Evolutionary conservation across 257 asterid species (phyloP), one percentile per base, ranked within the genome.

Genomic region (Fraxinus quadrangulata): DNA sequence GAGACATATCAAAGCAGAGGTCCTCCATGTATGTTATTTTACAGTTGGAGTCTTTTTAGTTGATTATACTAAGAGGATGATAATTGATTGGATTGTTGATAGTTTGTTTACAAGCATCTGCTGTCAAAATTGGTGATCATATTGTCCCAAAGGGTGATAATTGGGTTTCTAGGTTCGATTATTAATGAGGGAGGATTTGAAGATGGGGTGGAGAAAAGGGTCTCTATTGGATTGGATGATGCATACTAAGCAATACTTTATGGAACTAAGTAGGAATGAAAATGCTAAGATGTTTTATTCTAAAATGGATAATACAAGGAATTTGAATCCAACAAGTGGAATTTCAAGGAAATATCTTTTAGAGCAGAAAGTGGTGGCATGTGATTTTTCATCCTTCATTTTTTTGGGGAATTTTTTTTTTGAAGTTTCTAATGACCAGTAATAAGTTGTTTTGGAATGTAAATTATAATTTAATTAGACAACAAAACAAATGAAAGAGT

Each of bases 101-200:
- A 1, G 23, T 1, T 54, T n/a, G 9, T 56, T 56, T 21, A 56
- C 7, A 3, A 19, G 28, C 28, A 21, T 56, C 24, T 19, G 9
- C 66, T 8, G 14, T 61, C 33, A 61, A 1, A 61, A 61, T 61
- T 31, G 68, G 24, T 61, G 26, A 61, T 61, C 33, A 12, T 61
- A 23, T 61, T 24, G 33, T 61, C 68, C 68, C 68, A 24, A 59
- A 61, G 68, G 68, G 33, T 23, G 68, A 61, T 61, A 23, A 61
- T 23, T 61, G 10, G 68, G 33, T 61, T 2, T 24, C 33, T 23
- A 61, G 13, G 68, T 61, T 23, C 12, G 33, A 24, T 23, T 23
- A 61, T 24, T 61, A 24, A 23, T 24, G 33, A 10, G 68, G 33
- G 68, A 61, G 68, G 68, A 9, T 61, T 61, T 24, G 16, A 24